These are phyloP conservation scores for Xerocomus minutiporus DNA, from an alignment of 1,284 basidiomycete genomes.

Conservation along the genomic window DNA sequence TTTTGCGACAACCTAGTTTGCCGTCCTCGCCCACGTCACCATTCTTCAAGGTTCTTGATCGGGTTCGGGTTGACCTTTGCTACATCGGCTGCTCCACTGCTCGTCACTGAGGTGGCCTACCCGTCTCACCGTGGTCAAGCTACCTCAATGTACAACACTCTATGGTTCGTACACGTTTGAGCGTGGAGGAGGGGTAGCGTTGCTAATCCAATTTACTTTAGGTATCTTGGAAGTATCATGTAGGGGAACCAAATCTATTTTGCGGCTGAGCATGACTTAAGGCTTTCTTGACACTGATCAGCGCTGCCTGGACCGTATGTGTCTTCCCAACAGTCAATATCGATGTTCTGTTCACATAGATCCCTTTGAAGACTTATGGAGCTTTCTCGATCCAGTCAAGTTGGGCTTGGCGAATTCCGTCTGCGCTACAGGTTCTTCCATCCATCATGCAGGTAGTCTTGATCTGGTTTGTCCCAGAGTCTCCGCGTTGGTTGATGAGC, in stretches of 20 bases:
- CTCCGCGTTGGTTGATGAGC: slow-evolving; percentile 63
- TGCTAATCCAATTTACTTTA: neutral
- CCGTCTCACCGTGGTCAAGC: slow-evolving; percentile 68
- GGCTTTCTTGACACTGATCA: neutral
- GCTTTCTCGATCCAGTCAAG: slow-evolving; percentile 57
- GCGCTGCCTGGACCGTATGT: slow-evolving; percentile 59
- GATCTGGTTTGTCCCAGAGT: slow-evolving; percentile 62
- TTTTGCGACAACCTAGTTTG: neutral
- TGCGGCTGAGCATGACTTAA: neutral
- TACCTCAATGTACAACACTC: slow-evolving; percentile 69
- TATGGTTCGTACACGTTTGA: slow-evolving; percentile 41
- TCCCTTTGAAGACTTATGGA: slow-evolving; percentile 47
- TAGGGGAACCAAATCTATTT: slow-evolving; percentile 25
- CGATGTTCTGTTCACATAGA: neutral
- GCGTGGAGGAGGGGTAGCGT: neutral
- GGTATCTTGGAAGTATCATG: slow-evolving; percentile 69
- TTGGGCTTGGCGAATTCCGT: slow-evolving; percentile 74
- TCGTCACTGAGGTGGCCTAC: slow-evolving; percentile 73
- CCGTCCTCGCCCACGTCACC: neutral
- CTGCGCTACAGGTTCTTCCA: slow-evolving; percentile 59
- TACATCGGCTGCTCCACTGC: slow-evolving; percentile 59
- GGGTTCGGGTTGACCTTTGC: slow-evolving; percentile 75
- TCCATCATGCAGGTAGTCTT: slow-evolving; percentile 56
- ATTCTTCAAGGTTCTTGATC: slow-evolving; percentile 49
- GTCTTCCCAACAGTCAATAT: neutral